Conservation (phyloP, 768 basidiomycete species). For the Boletus coccyginus region DNA sequence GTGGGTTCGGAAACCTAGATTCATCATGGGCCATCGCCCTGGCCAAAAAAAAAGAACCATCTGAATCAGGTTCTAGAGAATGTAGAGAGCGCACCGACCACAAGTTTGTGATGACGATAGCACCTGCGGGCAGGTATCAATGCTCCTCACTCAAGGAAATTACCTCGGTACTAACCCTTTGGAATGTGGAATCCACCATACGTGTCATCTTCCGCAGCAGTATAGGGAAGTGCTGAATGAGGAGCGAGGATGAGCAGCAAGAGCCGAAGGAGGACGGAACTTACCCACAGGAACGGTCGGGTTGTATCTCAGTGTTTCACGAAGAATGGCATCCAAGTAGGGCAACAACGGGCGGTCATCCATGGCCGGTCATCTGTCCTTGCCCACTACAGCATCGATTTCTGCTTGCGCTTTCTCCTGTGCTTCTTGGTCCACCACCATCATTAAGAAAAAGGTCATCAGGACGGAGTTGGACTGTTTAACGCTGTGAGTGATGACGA, state of each 20-base stretch:
- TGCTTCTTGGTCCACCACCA: slow-evolving; percentile 1
- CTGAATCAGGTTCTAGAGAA: rapidly evolving
- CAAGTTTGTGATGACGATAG: slow-evolving; percentile 4
- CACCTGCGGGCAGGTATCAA: background rate
- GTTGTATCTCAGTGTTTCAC: background rate
- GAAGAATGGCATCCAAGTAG: slow-evolving; percentile 2
- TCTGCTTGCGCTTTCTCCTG: slow-evolving; percentile 8
- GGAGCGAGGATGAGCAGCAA: background rate
- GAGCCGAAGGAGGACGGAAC: background rate
- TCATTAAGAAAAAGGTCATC: slow-evolving; percentile 12
- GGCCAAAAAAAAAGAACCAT: too few relatives aligned
- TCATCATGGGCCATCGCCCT: slow-evolving; percentile 19
- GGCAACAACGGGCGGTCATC: slow-evolving; percentile 11
- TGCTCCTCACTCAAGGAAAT: background rate
- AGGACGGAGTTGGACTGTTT: background rate
- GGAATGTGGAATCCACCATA: slow-evolving; percentile 19
- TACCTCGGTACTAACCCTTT: background rate
- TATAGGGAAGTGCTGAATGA: slow-evolving; percentile 25
- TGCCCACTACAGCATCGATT: slow-evolving; percentile 5
- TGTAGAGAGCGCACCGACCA: background rate
- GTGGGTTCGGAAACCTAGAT: slow-evolving; percentile 34
- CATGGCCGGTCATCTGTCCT: background rate
- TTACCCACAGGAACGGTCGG: slow-evolving; percentile 2
- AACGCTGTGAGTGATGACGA: background rate
- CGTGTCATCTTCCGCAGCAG: slow-evolving; percentile 36